Evolutionary conservation across 2,329 filamentous ascomycete species (phyloP).

Genomic region (Aspergillus neotritici): DNA sequence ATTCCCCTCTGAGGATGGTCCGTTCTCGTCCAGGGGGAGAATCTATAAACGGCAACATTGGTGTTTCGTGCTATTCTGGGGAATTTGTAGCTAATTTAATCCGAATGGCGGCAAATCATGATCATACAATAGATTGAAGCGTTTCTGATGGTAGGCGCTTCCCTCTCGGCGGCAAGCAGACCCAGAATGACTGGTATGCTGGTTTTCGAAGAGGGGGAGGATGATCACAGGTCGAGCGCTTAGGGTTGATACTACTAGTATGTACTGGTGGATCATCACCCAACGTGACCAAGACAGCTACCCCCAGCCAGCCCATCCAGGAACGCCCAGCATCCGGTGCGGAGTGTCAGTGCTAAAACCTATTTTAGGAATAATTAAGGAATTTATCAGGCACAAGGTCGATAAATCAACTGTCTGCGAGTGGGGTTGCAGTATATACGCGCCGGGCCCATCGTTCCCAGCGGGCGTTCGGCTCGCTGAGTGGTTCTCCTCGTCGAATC

Average conservation of each 20-base stretch:
- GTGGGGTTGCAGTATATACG: slow-evolving; percentile 23
- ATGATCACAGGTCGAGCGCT: slow-evolving; percentile 13
- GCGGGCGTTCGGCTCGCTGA: slow-evolving; percentile 21
- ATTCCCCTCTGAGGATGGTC: slow-evolving; percentile 17
- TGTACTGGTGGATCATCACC: slow-evolving; percentile 5
- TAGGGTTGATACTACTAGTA: slow-evolving; percentile 7
- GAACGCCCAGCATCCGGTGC: slow-evolving; percentile 4
- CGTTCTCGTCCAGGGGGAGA: slow-evolving; percentile 18
- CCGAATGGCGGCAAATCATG: neutral
- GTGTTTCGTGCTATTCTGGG: slow-evolving; percentile 25
- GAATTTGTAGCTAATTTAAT: slow-evolving; percentile 14
- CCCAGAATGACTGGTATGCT: slow-evolving; percentile 6
- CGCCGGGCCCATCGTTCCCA: slow-evolving; percentile 15
- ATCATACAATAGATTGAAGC: neutral
- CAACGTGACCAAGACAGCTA: slow-evolving; percentile 9
- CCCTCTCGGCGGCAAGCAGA: slow-evolving; percentile 18
- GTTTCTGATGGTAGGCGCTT: slow-evolving; percentile 8
- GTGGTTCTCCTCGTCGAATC: slow-evolving; percentile 13
- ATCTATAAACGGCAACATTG: slow-evolving; percentile 21
- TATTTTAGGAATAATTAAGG: slow-evolving; percentile 22
- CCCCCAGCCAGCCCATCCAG: neutral
- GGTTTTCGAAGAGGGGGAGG: slow-evolving; percentile 3
- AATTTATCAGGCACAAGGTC: neutral
- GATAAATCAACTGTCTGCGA: slow-evolving; percentile 9
- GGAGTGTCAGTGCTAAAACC: slow-evolving; percentile 14